A percentile compares a stretch with the other conserved stretches of the same genome.
phyloP scores from a whole-genome alignment of 2,329 filamentous ascomycete species.

The Xylaria sp. region DNA sequence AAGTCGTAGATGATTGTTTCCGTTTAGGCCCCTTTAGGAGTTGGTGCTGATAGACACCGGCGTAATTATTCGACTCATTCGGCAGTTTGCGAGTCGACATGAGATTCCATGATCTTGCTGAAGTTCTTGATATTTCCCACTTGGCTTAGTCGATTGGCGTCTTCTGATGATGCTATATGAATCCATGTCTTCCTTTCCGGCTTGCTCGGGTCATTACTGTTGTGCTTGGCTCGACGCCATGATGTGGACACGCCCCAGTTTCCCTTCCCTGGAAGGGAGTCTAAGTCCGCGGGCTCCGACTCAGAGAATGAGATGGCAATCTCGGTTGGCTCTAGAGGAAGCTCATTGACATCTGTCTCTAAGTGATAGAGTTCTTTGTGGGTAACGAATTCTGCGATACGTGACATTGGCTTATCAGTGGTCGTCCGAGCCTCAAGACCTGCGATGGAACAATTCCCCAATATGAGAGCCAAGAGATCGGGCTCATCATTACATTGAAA shows the following conservation, averaged over 20 bases:
- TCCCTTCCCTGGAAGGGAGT: constrained; percentile 27
- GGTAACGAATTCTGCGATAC: constrained; percentile 18
- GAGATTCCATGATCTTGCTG: constrained; percentile 26
- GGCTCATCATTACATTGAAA: constrained; percentile 34
- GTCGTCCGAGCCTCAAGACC: background rate
- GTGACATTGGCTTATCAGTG: background rate
- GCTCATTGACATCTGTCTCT: constrained; percentile 4
- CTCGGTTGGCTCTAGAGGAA: constrained; percentile 15
- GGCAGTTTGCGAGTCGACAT: constrained; percentile 11
- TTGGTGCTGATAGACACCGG: background rate
- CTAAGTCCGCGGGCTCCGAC: constrained; percentile 3
- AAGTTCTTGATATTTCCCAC: constrained; percentile 20
- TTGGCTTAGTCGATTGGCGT: constrained; percentile 12
- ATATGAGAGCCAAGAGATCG: constrained; percentile 24
- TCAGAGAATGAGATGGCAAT: constrained; percentile 28
- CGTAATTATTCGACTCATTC: background rate
- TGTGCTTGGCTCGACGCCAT: background rate
- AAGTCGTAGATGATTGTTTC: background rate
- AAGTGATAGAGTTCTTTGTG: constrained; percentile 22
- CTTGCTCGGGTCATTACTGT: background rate
- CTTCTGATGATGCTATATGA: constrained; percentile 26
- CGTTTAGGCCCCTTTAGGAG: background rate
- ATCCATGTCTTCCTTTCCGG: constrained; percentile 24
- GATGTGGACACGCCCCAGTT: constrained; percentile 18
- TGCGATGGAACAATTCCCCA: constrained; percentile 12